These are phyloP conservation scores for Metschnikowia peoriensis DNA, from an alignment of 805 yeast species.

Conservation along the genomic window DNA sequence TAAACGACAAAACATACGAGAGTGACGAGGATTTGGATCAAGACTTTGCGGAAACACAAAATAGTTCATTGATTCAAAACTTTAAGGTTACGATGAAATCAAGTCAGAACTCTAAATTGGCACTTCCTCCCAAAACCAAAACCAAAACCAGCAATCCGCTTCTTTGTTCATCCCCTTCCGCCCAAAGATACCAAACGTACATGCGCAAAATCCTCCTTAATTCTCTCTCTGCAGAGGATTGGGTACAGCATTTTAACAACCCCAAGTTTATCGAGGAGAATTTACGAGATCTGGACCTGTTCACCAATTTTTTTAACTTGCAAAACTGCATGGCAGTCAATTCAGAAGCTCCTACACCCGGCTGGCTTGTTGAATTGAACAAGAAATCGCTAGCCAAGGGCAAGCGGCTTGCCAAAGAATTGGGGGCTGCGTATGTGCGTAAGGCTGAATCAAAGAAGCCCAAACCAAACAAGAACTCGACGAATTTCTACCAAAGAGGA, in stretches of 20 bases:
- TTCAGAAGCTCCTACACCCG: constrained; percentile 8
- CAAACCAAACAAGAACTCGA: constrained; percentile 4
- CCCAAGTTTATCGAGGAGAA: constrained; percentile 16
- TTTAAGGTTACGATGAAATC: constrained; percentile 18
- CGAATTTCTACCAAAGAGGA: constrained; percentile 14
- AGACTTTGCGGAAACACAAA: neutral
- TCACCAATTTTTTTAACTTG: constrained; percentile 33
- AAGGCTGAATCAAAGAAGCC: constrained; percentile 20
- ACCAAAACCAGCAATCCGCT: constrained; percentile 20
- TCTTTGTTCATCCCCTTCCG: constrained; percentile 31
- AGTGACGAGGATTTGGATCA: constrained; percentile 7
- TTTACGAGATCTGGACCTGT: constrained; percentile 17
- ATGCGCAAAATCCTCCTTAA: constrained; percentile 9
- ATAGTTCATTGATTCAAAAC: constrained; percentile 10
- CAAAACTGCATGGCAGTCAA: constrained; percentile 26
- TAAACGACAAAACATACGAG: constrained; percentile 27
- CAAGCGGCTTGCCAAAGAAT: constrained; percentile 22
- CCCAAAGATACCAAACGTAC: constrained; percentile 23
- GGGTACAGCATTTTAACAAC: constrained; percentile 9
- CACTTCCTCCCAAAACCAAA: constrained; percentile 10
- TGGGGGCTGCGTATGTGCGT: constrained; percentile 24
- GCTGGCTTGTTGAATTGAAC: constrained; percentile 21
- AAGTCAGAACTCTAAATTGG: constrained; percentile 19
- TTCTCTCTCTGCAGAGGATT: constrained; percentile 10
- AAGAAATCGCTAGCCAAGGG: constrained; percentile 12